A percentile compares a stretch with the other conserved stretches of the same genome.
These are phyloP conservation scores for Arachis stenosperma DNA, from an alignment of 306 rosid species.

Conservation along the genomic window DNA sequence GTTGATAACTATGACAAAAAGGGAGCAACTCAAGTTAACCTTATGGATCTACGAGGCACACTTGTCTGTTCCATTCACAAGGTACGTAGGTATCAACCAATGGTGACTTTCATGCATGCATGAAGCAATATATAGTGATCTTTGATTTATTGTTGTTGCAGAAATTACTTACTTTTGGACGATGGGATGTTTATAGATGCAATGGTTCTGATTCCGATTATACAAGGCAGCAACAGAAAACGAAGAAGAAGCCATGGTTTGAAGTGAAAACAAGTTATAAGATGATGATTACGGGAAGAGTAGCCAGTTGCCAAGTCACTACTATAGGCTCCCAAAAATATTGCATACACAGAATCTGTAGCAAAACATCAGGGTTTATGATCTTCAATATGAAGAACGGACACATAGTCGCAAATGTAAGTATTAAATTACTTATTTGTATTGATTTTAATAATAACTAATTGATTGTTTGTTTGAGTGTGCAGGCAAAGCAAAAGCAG, in stretches of 20 bases:
- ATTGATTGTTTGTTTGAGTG: too few species aligned
- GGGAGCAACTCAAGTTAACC: slow-evolving; percentile 68
- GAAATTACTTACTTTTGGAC: slow-evolving; percentile 57
- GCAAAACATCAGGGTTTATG: slow-evolving; percentile 46
- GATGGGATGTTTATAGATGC: slow-evolving; percentile 68
- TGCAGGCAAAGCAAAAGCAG: slow-evolving; percentile 63
- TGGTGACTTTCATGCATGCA: too few species aligned
- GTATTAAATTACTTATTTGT: not conserved
- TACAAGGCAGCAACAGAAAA: not conserved
- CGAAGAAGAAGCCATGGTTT: slow-evolving; percentile 50
- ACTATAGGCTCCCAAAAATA: slow-evolving; percentile 49
- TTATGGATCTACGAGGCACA: slow-evolving; percentile 80
- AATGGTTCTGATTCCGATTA: not conserved
- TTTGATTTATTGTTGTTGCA: slow-evolving; percentile 29
- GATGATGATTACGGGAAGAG: slow-evolving; percentile 41
- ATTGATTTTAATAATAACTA: too few species aligned
- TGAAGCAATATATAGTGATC: too few species aligned
- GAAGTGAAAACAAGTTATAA: slow-evolving; percentile 50
- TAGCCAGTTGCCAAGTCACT: slow-evolving; percentile 49
- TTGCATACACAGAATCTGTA: slow-evolving; percentile 47
- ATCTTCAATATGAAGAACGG: slow-evolving; percentile 50
- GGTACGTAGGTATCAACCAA: slow-evolving; percentile 41
- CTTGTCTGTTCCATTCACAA: slow-evolving; percentile 61
- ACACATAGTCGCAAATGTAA: slow-evolving; percentile 67
- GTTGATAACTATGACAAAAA: slow-evolving; percentile 82